Conservation (phyloP, 345 rosid species). For the Eucalyptus camaldulensis region DNA sequence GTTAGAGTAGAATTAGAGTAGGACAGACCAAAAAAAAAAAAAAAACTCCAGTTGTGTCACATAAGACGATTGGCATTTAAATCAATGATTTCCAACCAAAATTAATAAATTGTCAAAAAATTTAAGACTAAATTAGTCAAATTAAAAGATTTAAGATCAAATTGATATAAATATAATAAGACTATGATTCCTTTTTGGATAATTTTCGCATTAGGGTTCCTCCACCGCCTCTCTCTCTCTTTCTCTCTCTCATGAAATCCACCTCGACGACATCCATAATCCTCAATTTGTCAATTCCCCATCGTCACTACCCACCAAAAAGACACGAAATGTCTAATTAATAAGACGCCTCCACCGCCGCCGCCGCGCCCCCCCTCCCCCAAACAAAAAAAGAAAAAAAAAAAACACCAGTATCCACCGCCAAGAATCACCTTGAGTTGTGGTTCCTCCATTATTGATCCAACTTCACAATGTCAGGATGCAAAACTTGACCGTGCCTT, state of each 20-base stretch:
- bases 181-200: neutral
- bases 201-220: neutral
- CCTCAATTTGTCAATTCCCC: neutral
- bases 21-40: no score
- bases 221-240: neutral
- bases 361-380: fast-evolving
- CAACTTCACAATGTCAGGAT: neutral
- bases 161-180: neutral
- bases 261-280: neutral
- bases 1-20: no score
- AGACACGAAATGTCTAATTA: neutral
- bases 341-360: fast-evolving
- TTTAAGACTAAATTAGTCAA: neutral
- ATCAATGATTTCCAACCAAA: neutral
- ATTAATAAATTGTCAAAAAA: fast-evolving
- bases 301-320: neutral
- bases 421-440: neutral
- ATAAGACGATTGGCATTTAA: fast-evolving
- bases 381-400: no score
- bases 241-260: neutral
- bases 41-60: fast-evolving
- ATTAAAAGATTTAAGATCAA: neutral
- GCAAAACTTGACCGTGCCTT: neutral
- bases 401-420: neutral
- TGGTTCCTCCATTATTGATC: neutral